phyloP scores from a whole-genome alignment of 164 flowering plant species.

The Vitis rupestris region DNA sequence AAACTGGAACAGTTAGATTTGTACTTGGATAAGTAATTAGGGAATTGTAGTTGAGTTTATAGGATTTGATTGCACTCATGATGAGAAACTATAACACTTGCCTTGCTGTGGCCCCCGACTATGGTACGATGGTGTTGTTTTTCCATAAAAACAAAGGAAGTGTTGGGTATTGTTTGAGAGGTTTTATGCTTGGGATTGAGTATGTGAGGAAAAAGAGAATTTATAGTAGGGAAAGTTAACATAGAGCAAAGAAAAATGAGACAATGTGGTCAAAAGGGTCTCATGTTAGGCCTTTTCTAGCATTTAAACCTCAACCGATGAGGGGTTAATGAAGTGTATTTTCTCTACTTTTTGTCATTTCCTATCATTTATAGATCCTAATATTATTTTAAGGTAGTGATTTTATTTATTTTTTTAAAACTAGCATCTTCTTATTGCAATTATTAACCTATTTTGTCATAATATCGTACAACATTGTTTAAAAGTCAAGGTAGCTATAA shows the following conservation, averaged over 20 bases:
- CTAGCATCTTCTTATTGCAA: too few species aligned
- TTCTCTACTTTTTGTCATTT: background rate
- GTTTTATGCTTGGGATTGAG: conserved; percentile 22
- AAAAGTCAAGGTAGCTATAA: too few species aligned
- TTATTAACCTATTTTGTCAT: too few species aligned
- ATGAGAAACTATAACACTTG: conserved; percentile 13
- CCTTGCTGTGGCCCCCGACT: background rate
- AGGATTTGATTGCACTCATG: conserved; percentile 24
- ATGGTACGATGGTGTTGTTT: conserved; percentile 9
- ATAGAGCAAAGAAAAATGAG: conserved; percentile 55
- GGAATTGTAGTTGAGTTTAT: conserved; percentile 7
- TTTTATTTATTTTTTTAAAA: too few species aligned
- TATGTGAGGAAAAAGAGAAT: conserved; percentile 1
- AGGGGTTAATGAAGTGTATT: conserved; percentile 9
- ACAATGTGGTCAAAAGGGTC: conserved; percentile 47
- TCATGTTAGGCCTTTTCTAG: conserved; percentile 27
- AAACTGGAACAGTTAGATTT: too few species aligned
- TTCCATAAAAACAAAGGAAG: conserved; percentile 11
- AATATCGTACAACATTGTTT: too few species aligned
- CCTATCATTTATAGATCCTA: too few species aligned
- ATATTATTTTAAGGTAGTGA: too few species aligned
- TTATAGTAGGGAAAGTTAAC: conserved; percentile 37
- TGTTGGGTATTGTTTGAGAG: conserved; percentile 11
- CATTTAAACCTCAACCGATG: conserved; percentile 14
- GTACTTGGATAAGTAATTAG: too few species aligned